Evolutionary conservation across 257 asterid genomes (phyloP).

Genomic region (Plantago elongata): DNA sequence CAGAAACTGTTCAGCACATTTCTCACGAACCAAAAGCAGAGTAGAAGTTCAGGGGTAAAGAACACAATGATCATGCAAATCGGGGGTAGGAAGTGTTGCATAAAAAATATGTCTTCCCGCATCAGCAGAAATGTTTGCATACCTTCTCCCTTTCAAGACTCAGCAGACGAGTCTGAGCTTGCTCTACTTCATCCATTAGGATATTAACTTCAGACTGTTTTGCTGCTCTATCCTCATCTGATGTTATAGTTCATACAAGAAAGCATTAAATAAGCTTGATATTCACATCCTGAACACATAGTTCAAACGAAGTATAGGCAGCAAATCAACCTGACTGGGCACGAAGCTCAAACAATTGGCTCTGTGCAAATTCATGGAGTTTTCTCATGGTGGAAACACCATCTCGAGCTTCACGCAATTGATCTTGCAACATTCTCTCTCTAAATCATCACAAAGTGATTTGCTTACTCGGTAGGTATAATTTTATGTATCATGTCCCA

Average conservation of each 20-base stretch:
- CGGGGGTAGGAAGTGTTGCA: not conserved
- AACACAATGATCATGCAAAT: not conserved
- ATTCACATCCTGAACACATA: slow-evolving; percentile 9
- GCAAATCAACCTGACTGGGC: slow-evolving; percentile 86
- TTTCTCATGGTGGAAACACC: slow-evolving; percentile 96
- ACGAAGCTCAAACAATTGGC: slow-evolving; percentile 92
- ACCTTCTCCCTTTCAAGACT: slow-evolving; percentile 99
- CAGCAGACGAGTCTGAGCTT: slow-evolving; percentile 89
- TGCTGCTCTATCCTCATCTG: slow-evolving; percentile 89
- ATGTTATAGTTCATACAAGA: slow-evolving; percentile 3
- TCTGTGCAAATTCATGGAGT: slow-evolving; percentile 96
- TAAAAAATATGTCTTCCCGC: slow-evolving; percentile 12
- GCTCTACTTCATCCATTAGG: slow-evolving; percentile 95
- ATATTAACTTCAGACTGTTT: slow-evolving; percentile 95
- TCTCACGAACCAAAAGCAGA: not conserved
- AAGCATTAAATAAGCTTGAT: slow-evolving; percentile 1
- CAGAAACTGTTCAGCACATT: slow-evolving; percentile 1
- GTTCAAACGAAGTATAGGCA: slow-evolving; percentile 5
- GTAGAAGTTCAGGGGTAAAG: not conserved
- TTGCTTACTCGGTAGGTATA: not conserved
- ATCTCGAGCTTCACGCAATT: slow-evolving; percentile 89
- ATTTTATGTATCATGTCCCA: too few relatives aligned
- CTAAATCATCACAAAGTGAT: slow-evolving; percentile 42
- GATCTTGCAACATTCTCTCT: slow-evolving; percentile 90
- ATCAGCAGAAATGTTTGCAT: slow-evolving; percentile 18